Base-by-base conservation (phyloP, 2,329 filamentous ascomycete species). In the Penicillium sp. region DNA sequence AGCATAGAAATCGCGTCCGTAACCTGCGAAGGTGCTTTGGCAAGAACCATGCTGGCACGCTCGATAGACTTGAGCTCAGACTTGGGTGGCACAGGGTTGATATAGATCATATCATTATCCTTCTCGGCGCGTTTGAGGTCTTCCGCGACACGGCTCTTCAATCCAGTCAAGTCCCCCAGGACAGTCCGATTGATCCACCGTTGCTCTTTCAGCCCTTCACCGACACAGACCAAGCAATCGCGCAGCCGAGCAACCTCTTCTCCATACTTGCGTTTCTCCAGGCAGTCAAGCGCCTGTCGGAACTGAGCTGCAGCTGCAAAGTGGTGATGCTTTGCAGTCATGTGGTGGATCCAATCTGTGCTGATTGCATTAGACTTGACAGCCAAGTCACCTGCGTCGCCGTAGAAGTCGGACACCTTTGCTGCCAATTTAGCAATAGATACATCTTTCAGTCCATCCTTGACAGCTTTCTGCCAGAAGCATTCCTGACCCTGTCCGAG, bases 381-480 rank as follows among this genome's bases (percentile, higher is more conserved):
- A 10, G 91, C 92, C 62, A 87, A 88, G 66, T 97, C 93, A 7
- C 90, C 87, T 0, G 92, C 91, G 53, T 87, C 80, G 52, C 87
- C 89, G 75, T 97, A 99, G 43, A 96, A 84, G 69, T 99, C 94
- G 2, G 91, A 95, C 4, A 97, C 92, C 60, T 91, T 87, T 4
- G 91, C 91, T 5, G 94, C 92, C 19, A 99, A 81, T 72, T 95
- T 94, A 2, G 94, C 90, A 60, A 99, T 96, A 0, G 89, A 91
- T 1, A 87, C 89, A 71, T 99, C 94, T 73, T 96, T 97, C 76
- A 96, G 86, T 25, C 88, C 87, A 71, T 97, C 93, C 79, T 95
- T 92, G 57, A 96, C 92, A 0, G 94, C 93, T 72, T 96, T 97
- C 66, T 94, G 89, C 94, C 94, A 99, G 75, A 94, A 97, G 72